Conservation (phyloP, 495 filamentous ascomycete species). For the Neurospora sp. region DNA sequence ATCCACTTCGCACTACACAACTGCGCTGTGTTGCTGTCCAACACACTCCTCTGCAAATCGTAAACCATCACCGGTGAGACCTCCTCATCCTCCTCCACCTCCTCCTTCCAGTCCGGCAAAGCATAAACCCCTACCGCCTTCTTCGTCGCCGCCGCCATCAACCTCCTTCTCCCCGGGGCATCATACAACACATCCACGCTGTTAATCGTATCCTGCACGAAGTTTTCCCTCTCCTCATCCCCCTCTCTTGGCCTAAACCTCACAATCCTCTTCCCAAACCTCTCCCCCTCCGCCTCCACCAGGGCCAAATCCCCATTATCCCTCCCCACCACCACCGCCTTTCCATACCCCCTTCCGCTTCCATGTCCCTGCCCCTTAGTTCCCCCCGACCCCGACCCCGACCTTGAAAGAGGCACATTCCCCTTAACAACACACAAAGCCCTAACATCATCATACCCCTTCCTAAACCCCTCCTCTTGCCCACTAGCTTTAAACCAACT, state of each 20-base stretch:
- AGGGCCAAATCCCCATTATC: constrained; percentile 33
- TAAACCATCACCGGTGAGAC: constrained; percentile 9
- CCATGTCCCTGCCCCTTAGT: no score
- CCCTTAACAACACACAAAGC: constrained; percentile 24
- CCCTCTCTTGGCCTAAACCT: constrained; percentile 11
- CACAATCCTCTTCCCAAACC: constrained; percentile 23
- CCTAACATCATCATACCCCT: constrained; percentile 33
- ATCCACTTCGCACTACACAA: constrained; percentile 29
- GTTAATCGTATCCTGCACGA: constrained; percentile 21
- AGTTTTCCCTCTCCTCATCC: background rate
- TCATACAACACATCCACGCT: constrained; percentile 22
- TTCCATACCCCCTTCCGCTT: constrained; percentile 11
- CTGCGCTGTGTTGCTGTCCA: constrained; percentile 2
- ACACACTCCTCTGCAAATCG: constrained; percentile 7
- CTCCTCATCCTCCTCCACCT: constrained; percentile 1
- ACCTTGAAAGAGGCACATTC: background rate
- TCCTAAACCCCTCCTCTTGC: constrained; percentile 13
- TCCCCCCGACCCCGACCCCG: background rate
- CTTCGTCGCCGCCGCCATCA: constrained; percentile 20
- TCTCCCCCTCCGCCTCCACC: constrained; percentile 23
- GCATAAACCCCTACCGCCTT: constrained; percentile 22
- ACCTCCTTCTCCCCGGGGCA: background rate
- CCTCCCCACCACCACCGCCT: constrained; percentile 28
- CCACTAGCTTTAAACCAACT: constrained; percentile 25
- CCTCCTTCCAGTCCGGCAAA: constrained; percentile 2